Base-by-base conservation (phyloP, 2,329 filamentous ascomycete genomes). In the Fusarium nanum region DNA sequence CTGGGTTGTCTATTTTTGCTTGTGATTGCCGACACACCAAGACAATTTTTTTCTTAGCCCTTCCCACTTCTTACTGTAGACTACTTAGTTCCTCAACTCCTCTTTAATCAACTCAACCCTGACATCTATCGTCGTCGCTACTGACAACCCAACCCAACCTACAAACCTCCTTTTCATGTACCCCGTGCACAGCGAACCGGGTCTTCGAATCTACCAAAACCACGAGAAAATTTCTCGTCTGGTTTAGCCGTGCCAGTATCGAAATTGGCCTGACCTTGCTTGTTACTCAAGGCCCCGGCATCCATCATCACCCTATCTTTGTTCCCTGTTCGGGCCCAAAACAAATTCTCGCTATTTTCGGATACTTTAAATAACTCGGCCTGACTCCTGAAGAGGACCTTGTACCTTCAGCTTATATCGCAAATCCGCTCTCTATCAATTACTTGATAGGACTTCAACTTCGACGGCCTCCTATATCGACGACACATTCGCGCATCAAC, bases 21-120 rank as follows among this genome's bases (percentile, higher is more conserved):
- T 75, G 71, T 75, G 67, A 74, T 61, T 58, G 55, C 40, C 65
- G 45, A 56, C 55, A 74, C 60, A 70, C 70, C 70, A 72, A 71
- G 50, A 60, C 58, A 68, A 61, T 68, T 75, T 74, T 74, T 62
- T 28, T 42, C 49, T 53, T 71, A 72, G 64, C 73, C 73, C 68
- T 70, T 75, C 57, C 61, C 68, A 67, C 68, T 68, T 71, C 40
- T 52, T 37, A 37, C 34, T 37, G 34, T 34, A 53, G 37, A 53
- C 27, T 50, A 56, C 59, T 66, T 55, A 66, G 55, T 37, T 65
- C 44, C 55, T 59, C 56, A 62, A 66, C 68, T 71, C 68, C 64
- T 71, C 68, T 68, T 73, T 52, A 62, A 64, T 64, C 60, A 66
- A 73, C 66, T 60, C 47, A 56, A 54, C 62, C 60, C 64, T 58